phyloP scores from a whole-genome alignment of 108 stramenopile species.

The Thalassiosira profunda region DNA sequence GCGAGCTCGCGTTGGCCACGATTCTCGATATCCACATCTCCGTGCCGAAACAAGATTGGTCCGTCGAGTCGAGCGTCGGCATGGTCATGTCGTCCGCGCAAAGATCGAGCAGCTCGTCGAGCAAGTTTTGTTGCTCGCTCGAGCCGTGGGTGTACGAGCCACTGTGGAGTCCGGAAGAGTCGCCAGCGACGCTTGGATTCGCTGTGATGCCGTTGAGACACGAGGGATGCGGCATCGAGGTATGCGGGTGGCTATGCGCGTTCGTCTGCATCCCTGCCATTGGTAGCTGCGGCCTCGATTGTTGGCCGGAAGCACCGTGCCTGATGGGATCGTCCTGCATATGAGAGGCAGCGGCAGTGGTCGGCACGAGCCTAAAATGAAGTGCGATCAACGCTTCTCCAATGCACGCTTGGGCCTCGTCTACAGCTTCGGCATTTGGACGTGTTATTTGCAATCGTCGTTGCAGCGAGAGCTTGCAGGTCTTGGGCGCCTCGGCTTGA shows the following conservation, averaged over 20 bases:
- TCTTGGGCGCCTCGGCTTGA: background rate
- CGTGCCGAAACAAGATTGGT: background rate
- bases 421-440: background rate
- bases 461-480: conserved; percentile 1
- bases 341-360: background rate
- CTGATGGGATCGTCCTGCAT: background rate
- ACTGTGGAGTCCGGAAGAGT: conserved; percentile 2
- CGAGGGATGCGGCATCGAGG: background rate
- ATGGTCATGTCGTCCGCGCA: conserved; percentile 49
- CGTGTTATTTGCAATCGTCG: background rate
- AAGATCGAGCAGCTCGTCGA: conserved; percentile 45
- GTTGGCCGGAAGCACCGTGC: background rate
- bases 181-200: background rate
- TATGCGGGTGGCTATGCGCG: too few relatives aligned
- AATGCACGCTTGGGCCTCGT: background rate
- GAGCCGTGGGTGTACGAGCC: background rate
- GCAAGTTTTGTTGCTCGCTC: conserved; percentile 9
- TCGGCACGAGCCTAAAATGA: background rate
- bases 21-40: conserved; percentile 38
- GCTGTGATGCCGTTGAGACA: background rate
- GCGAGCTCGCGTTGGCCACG: conserved; percentile 20
- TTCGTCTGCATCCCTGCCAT: too few relatives aligned
- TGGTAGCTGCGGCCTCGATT: conserved; percentile 1
- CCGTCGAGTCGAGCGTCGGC: conserved; percentile 22
- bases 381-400: conserved; percentile 17